Evolutionary conservation across 768 basidiomycete genomes (phyloP).

Genomic region (Suillus brevipes): DNA sequence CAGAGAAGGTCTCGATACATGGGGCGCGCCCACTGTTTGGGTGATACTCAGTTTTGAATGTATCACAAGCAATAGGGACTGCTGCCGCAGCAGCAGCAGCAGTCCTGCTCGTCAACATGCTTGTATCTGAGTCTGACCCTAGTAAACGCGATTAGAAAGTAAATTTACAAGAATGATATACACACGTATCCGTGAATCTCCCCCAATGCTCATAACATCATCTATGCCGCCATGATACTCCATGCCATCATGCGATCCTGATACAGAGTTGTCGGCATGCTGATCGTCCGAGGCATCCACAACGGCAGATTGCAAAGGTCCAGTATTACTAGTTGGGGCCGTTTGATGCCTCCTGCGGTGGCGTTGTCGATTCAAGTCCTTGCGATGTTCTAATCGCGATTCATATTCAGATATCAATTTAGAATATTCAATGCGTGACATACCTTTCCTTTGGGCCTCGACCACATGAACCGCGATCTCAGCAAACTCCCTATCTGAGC

Average conservation of each 20-base stretch:
- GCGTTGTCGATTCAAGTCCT: not conserved
- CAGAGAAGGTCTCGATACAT: slow-evolving; percentile 1
- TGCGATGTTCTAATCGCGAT: not conserved
- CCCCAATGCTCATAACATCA: not conserved
- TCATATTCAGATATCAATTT: no score
- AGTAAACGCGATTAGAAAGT: not conserved
- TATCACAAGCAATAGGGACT: not conserved
- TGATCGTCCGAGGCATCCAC: not conserved
- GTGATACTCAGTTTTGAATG: slow-evolving; percentile 13
- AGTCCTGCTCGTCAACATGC: not conserved
- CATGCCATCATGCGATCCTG: not conserved
- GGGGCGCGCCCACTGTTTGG: not conserved
- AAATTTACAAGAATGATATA: not conserved
- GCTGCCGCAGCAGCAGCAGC: not conserved
- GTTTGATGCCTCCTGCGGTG: not conserved
- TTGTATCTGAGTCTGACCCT: not conserved
- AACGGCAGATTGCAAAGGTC: not conserved
- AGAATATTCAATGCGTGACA: not conserved
- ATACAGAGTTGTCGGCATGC: not conserved
- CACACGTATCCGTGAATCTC: not conserved
- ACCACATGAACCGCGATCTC: not conserved
- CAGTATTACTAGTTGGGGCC: not conserved
- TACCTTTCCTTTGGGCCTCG: slow-evolving; percentile 5
- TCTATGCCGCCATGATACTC: not conserved
- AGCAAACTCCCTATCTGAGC: slow-evolving; percentile 3